Evolutionary conservation across 1,139 yeast genomes (phyloP).

Genomic region (Nakaseomyces glabratus): DNA sequence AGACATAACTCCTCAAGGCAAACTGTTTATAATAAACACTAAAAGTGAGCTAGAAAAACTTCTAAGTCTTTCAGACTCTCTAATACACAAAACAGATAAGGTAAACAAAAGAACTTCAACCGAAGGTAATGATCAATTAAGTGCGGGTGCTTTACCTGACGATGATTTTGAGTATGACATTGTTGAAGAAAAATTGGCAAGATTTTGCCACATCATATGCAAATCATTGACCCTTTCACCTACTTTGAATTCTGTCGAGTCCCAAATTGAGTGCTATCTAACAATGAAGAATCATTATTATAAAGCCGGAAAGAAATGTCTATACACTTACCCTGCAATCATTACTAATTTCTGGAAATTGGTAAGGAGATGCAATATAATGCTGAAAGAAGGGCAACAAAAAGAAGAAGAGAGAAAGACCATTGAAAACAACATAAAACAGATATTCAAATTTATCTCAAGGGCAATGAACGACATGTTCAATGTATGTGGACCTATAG

Average conservation of each 20-base stretch:
- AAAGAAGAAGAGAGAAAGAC: slow-evolving; percentile 7
- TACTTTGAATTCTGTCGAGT: slow-evolving; percentile 41
- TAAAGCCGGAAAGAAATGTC: slow-evolving; percentile 46
- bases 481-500: slow-evolving; percentile 43
- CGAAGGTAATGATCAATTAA: not conserved
- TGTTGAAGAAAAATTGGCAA: slow-evolving; percentile 62
- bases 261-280: slow-evolving; percentile 39
- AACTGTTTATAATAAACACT: slow-evolving; percentile 10
- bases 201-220: slow-evolving; percentile 33
- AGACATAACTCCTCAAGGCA: not conserved
- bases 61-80: slow-evolving; percentile 14
- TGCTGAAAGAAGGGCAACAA: slow-evolving; percentile 9
- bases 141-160: not conserved
- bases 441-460: slow-evolving; percentile 66
- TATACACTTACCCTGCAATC: slow-evolving; percentile 67
- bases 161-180: slow-evolving; percentile 13
- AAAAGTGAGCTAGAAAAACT: slow-evolving; percentile 15
- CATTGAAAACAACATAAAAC: slow-evolving; percentile 20
- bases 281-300: slow-evolving; percentile 48
- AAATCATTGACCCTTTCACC: slow-evolving; percentile 8
- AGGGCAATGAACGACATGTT: slow-evolving; percentile 62
- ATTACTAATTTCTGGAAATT: slow-evolving; percentile 51
- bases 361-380: slow-evolving; percentile 43
- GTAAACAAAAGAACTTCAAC: no score
- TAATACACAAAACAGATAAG: slow-evolving; percentile 8